A percentile compares a stretch with the other conserved stretches of the same genome.
Conservation (phyloP, 2,329 filamentous ascomycete species). For the Elsinoe necatrix region DNA sequence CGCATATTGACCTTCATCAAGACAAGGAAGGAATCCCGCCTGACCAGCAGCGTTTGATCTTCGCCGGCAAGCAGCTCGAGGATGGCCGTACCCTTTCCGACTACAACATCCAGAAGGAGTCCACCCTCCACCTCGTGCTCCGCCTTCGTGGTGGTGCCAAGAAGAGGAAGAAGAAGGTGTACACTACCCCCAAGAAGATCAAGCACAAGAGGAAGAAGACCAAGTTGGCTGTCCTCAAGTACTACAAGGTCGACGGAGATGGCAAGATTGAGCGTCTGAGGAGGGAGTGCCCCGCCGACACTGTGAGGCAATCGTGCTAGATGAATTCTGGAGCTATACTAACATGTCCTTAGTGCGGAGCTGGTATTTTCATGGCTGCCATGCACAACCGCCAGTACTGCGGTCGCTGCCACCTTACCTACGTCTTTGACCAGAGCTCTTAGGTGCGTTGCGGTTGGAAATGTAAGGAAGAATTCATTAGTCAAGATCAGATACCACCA, state of each 20-base stretch:
- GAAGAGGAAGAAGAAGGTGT: slow-evolving; percentile 99
- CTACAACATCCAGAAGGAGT: slow-evolving; percentile 99
- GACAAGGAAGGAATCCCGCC: slow-evolving; percentile 99
- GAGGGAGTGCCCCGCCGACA: slow-evolving; percentile 90
- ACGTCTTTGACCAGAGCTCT: slow-evolving; percentile 55
- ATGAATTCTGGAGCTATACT: neutral
- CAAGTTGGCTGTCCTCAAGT: slow-evolving; percentile 99
- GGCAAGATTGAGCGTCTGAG: slow-evolving; percentile 99
- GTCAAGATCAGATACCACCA: slow-evolving; percentile 29
- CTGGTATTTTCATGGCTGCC: slow-evolving; percentile 99
- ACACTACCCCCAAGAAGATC: slow-evolving; percentile 99
- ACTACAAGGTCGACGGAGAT: slow-evolving; percentile 99
- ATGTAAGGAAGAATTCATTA: neutral
- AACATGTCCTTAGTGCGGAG: slow-evolving; percentile 64
- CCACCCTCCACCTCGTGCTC: slow-evolving; percentile 93
- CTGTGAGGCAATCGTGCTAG: slow-evolving; percentile 45
- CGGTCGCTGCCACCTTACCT: slow-evolving; percentile 61
- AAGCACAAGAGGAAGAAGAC: slow-evolving; percentile 99
- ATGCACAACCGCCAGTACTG: slow-evolving; percentile 99
- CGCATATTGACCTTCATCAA: slow-evolving; percentile 39
- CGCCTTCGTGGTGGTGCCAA: slow-evolving; percentile 97
- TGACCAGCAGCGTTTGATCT: slow-evolving; percentile 99
- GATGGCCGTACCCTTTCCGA: slow-evolving; percentile 97
- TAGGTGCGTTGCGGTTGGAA: neutral
- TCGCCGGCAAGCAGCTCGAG: slow-evolving; percentile 99